These are phyloP conservation scores for Fusarium circinatum DNA, from an alignment of 2,329 filamentous ascomycete genomes.

Conservation along the genomic window DNA sequence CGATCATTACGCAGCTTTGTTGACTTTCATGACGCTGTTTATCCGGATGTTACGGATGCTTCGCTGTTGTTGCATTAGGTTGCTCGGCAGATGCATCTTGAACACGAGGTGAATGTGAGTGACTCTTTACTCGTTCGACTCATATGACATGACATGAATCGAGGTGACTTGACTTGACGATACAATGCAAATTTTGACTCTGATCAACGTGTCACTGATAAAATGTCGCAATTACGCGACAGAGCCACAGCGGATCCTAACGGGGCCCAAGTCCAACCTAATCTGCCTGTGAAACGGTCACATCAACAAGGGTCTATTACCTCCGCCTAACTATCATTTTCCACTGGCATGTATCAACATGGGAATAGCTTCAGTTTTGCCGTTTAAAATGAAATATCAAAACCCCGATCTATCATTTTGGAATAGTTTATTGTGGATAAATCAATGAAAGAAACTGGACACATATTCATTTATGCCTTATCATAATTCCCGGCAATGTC, in stretches of 20 bases:
- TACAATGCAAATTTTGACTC: not conserved
- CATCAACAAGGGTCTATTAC: slow-evolving; percentile 11
- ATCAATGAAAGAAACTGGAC: not conserved
- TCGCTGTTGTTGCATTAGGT: slow-evolving; percentile 1
- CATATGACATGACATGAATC: not conserved
- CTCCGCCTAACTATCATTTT: slow-evolving; percentile 8
- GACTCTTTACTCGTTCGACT: not conserved
- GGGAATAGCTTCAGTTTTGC: slow-evolving; percentile 14
- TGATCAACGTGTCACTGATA: not conserved
- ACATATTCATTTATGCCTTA: not conserved
- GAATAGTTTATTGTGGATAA: not conserved
- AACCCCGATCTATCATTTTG: not conserved
- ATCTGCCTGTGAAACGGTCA: slow-evolving; percentile 30
- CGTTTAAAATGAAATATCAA: too few species aligned
- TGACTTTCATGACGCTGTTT: slow-evolving; percentile 18
- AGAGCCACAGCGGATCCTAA: slow-evolving; percentile 9
- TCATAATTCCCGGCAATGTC: not conserved
- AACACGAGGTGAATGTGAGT: not conserved
- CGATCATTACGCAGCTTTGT: slow-evolving; percentile 11
- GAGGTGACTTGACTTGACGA: not conserved
- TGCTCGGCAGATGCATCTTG: not conserved
- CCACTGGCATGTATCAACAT: not conserved
- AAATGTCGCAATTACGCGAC: not conserved
- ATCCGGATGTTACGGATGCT: slow-evolving; percentile 14
- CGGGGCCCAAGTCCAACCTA: slow-evolving; percentile 17